These are phyloP conservation scores for Clavispora carvajalis DNA, from an alignment of 805 yeast species.

Conservation along the genomic window DNA sequence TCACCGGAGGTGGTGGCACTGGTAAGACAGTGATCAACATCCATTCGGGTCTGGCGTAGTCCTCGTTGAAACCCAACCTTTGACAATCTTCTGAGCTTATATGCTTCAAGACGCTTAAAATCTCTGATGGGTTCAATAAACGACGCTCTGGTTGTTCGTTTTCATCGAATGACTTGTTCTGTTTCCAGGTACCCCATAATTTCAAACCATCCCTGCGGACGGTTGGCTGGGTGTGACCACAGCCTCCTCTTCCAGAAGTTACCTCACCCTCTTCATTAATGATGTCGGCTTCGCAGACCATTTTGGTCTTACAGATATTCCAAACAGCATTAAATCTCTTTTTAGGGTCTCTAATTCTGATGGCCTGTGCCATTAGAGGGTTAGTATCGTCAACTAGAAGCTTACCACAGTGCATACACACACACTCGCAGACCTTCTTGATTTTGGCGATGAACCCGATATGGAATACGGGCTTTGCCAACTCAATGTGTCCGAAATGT, in stretches of 20 bases:
- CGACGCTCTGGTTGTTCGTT: constrained; percentile 90
- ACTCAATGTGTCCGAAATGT: constrained; percentile 97
- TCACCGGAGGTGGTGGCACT: constrained; percentile 99
- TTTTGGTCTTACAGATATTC: constrained; percentile 85
- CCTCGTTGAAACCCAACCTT: constrained; percentile 85
- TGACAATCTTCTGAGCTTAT: constrained; percentile 79
- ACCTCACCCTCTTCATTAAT: constrained; percentile 56
- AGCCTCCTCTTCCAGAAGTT: constrained; percentile 79
- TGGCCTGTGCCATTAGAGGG: constrained; percentile 79
- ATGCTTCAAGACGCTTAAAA: constrained; percentile 86
- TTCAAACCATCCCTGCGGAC: constrained; percentile 94
- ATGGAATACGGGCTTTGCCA: constrained; percentile 98
- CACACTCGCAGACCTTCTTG: constrained; percentile 92
- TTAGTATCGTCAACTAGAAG: constrained; percentile 79
- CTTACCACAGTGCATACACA: constrained; percentile 99
- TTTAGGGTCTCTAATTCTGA: constrained; percentile 87
- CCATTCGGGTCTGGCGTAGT: constrained; percentile 99
- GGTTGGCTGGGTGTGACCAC: constrained; percentile 96
- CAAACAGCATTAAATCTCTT: constrained; percentile 96
- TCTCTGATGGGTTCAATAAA: constrained; percentile 81
- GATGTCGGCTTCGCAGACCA: constrained; percentile 89
- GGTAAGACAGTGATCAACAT: constrained; percentile 95
- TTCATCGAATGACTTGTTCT: constrained; percentile 75
- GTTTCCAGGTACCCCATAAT: constrained; percentile 98
- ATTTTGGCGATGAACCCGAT: constrained; percentile 94